phyloP scores from a whole-genome alignment of 2,329 filamentous ascomycete species.

The Neonectria magnoliae region DNA sequence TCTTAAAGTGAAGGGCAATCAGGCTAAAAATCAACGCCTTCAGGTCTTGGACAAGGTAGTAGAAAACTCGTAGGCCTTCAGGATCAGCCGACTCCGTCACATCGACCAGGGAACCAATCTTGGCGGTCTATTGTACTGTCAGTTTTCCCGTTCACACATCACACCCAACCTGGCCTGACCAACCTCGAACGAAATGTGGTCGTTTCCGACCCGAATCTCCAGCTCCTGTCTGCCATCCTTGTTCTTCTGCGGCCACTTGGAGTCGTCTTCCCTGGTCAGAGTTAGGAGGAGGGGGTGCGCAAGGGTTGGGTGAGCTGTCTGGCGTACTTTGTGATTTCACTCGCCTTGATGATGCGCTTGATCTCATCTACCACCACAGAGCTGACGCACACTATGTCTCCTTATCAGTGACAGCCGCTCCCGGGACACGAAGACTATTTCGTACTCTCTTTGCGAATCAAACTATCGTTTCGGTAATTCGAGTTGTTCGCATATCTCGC shows the following conservation, averaged over 20 bases:
- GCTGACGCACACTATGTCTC: slow-evolving; percentile 87
- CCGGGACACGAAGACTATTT: slow-evolving; percentile 19
- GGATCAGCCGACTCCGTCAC: slow-evolving; percentile 96
- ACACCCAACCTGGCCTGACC: slow-evolving; percentile 34
- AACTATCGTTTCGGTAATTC: slow-evolving; percentile 97
- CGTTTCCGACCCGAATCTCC: slow-evolving; percentile 91
- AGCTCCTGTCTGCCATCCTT: slow-evolving; percentile 97
- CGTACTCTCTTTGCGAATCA: slow-evolving; percentile 99
- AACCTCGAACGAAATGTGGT: slow-evolving; percentile 98
- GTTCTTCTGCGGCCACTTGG: slow-evolving; percentile 99
- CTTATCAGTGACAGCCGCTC: slow-evolving; percentile 19
- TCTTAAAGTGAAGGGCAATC: slow-evolving; percentile 98
- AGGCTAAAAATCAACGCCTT: slow-evolving; percentile 97
- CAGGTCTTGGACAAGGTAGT: slow-evolving; percentile 96
- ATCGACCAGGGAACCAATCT: slow-evolving; percentile 96
- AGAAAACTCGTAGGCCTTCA: slow-evolving; percentile 95
- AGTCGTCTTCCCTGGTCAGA: slow-evolving; percentile 85
- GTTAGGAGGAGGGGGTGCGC: slow-evolving; percentile 26
- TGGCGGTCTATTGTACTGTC: slow-evolving; percentile 77
- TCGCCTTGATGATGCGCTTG: slow-evolving; percentile 95
- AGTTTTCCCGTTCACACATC: slow-evolving; percentile 17
- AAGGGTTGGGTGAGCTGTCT: slow-evolving; percentile 3
- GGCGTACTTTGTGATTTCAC: slow-evolving; percentile 92
- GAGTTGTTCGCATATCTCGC: slow-evolving; percentile 99
- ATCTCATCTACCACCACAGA: slow-evolving; percentile 91